A percentile compares a stretch with the other conserved stretches of the same genome.
phyloP scores from a whole-genome alignment of 768 basidiomycete species.

The Hemileccinum impolitum region DNA sequence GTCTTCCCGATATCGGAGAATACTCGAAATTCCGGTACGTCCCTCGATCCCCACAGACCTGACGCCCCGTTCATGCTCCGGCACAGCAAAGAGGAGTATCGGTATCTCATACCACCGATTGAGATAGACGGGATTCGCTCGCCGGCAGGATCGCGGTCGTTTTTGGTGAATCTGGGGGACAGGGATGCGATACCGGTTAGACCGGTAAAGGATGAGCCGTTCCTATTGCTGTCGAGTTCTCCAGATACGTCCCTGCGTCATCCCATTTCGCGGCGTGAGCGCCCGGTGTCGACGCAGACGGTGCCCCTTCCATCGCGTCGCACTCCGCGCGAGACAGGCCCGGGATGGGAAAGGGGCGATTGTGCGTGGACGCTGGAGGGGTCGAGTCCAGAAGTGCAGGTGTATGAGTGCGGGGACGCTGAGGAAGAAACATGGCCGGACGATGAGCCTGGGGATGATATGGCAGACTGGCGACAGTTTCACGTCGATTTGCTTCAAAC shows the following conservation, averaged over 20 bases:
- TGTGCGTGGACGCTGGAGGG: constrained; percentile 41
- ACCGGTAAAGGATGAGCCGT: constrained; percentile 39
- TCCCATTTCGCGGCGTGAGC: constrained; percentile 22
- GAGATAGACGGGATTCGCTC: constrained; percentile 40
- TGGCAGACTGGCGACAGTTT: constrained; percentile 53
- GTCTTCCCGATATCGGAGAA: constrained; percentile 1
- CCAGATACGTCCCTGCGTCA: constrained; percentile 22
- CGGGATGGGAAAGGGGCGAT: constrained; percentile 23
- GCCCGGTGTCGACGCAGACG: constrained; percentile 32
- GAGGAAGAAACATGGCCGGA: constrained; percentile 27
- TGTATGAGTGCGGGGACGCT: constrained; percentile 24
- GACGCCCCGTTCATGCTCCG: background rate
- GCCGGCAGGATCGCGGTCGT: constrained; percentile 32
- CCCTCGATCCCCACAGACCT: background rate
- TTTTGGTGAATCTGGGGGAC: constrained; percentile 40
- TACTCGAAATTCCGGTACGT: constrained; percentile 15
- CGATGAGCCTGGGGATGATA: background rate
- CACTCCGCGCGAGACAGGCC: constrained; percentile 11
- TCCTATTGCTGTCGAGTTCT: constrained; percentile 40
- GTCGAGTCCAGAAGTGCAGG: constrained; percentile 26
- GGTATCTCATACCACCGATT: constrained; percentile 1
- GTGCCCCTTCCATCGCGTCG: constrained; percentile 32
- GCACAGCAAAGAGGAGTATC: constrained; percentile 8
- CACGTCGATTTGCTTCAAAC: constrained; percentile 41
- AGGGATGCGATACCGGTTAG: constrained; percentile 19